phyloP scores from a whole-genome alignment of 148 eudicot genomes.

The Rhododendron griersonianum region DNA sequence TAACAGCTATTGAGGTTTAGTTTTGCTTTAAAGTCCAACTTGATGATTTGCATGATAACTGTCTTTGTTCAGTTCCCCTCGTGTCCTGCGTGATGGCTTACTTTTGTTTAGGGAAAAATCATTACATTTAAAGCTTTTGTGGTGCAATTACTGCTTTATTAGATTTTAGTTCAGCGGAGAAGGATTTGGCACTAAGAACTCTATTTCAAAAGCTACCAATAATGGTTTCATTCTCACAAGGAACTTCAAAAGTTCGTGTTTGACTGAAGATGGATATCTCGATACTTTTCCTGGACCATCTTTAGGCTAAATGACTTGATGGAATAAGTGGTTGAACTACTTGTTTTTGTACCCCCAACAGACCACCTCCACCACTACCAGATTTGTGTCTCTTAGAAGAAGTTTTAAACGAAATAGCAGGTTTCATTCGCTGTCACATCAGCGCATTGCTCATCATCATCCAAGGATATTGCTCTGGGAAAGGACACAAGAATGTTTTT shows the following conservation, averaged over 20 bases:
- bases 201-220: neutral
- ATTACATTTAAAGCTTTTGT: neutral
- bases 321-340: neutral
- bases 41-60: neutral
- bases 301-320: neutral
- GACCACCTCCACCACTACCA: constrained; percentile 85
- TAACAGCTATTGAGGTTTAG: neutral
- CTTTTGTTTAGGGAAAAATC: no score
- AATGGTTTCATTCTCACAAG: no score
- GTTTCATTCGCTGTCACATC: constrained; percentile 31
- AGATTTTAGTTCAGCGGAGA: neutral
- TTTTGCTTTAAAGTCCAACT: neutral
- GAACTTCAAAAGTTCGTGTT: no score
- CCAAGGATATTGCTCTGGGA: constrained; percentile 64
- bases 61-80: neutral
- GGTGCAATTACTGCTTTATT: no score
- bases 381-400: constrained; percentile 65
- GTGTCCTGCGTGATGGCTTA: no score
- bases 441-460: constrained; percentile 38
- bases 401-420: constrained; percentile 34
- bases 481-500: constrained; percentile 50
- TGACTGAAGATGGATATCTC: no score
- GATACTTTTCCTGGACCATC: no score
- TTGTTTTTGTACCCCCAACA: constrained; percentile 27
- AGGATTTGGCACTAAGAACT: neutral